Conservation (phyloP, 495 filamentous ascomycete species). For the Penicillium cinerascens region DNA sequence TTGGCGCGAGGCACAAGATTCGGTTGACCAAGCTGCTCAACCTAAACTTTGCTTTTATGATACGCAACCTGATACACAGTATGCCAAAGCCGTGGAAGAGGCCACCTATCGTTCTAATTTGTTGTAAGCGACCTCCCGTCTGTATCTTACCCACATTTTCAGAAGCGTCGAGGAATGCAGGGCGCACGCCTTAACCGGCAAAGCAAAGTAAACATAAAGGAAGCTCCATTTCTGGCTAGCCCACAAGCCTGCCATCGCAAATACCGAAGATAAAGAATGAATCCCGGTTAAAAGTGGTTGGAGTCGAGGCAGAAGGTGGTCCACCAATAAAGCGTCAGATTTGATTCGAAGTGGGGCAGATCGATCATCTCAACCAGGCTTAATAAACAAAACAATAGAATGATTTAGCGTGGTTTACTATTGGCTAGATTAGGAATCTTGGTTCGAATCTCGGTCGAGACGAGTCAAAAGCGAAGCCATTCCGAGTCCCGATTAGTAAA, state of each 20-base stretch:
- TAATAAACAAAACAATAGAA: too few species aligned
- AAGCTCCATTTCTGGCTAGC: conserved; percentile 18
- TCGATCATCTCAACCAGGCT: too few species aligned
- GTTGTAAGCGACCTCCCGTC: conserved; percentile 23
- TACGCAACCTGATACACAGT: conserved; percentile 18
- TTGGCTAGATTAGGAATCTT: too few species aligned
- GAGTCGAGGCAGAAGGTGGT: too few species aligned
- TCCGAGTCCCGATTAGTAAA: too few species aligned
- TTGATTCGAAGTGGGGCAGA: conserved; percentile 49
- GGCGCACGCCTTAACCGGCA: conserved; percentile 11
- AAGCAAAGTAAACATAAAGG: conserved; percentile 24
- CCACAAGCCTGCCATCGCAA: conserved; percentile 42
- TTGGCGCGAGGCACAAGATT: conserved; percentile 1
- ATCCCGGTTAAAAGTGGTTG: too few species aligned
- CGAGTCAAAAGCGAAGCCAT: too few species aligned
- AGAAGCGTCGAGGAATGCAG: neutral
- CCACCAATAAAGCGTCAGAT: too few species aligned
- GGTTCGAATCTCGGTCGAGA: too few species aligned
- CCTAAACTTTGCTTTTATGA: too few species aligned
- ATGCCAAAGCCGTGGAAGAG: conserved; percentile 24
- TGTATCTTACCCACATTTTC: conserved; percentile 8
- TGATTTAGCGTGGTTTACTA: too few species aligned
- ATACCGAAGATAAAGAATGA: conserved; percentile 56
- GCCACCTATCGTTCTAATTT: conserved; percentile 4
- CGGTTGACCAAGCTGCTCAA: too few species aligned